Evolutionary conservation across 495 filamentous ascomycete genomes (phyloP), one percentile per base, ranked within the genome.

Genomic region (Podospora appendiculata): DNA sequence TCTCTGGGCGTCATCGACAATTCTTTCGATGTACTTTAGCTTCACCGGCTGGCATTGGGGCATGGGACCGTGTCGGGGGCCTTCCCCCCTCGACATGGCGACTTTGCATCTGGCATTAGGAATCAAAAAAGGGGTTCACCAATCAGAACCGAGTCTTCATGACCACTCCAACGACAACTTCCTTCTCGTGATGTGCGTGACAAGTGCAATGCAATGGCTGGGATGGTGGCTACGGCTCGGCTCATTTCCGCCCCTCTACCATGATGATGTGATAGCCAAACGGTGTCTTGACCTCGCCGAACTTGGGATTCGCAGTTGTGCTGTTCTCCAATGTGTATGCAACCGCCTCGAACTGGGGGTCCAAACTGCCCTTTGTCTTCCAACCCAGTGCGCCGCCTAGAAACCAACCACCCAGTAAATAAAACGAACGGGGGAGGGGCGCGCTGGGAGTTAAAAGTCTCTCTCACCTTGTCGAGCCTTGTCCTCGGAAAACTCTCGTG

Each of bases 241-340:
- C 32, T 58, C 54, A 62, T 50, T 66, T 62, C 43, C 65, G 48
- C 14, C 51, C 64, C 51, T 69, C 57, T 85, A 95, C 88, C 84
- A 95, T 93, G 51, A 96, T 84, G 49, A 95, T 83, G 70, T 96
- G 91, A 75, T 95, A 95, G n/a, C 91, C 91, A 71, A 84, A 84
- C 8, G 76, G 74, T 3, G 89, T 92, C 74, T 94, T 95, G 33
- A 82, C 85, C 70, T 94, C 87, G 12, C 70, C 87, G 63, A 79
- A 87, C 61, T 84, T 86, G 7, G 90, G 88, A 52, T 75, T 88
- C 11, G 63, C 78, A n/a, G 84, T 89, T 17, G 86, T 85, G 64
- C 86, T 90, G 0, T 82, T 73, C 57, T 88, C 85, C 39, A 96
- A 74, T 18, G 83, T 83, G 59, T 85, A 95, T 9, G 90, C 91